phyloP scores from a whole-genome alignment of 1,284 basidiomycete genomes.

The Xanthoconium separans region DNA sequence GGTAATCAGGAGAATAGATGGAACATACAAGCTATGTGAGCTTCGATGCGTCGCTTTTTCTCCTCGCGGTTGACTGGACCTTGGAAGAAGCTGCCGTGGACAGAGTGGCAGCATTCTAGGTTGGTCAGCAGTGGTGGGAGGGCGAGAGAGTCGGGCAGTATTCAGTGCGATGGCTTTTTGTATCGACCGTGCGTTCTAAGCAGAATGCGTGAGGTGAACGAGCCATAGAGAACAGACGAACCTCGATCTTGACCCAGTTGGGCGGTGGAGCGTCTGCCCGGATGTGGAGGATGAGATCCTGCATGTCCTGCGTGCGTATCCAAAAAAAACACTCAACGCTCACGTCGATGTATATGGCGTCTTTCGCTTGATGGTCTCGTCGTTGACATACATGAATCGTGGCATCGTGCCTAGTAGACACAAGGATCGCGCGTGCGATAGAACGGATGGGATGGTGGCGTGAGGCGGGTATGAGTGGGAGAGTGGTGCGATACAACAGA shows the following conservation, averaged over 20 bases:
- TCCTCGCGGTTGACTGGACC: slow-evolving; percentile 77
- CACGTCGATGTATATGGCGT: slow-evolving; percentile 76
- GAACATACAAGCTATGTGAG: slow-evolving; percentile 51
- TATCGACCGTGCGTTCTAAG: slow-evolving; percentile 68
- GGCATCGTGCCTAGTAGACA: slow-evolving; percentile 56
- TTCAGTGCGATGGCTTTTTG: slow-evolving; percentile 76
- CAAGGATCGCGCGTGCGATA: too few species aligned
- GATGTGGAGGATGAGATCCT: slow-evolving; percentile 80
- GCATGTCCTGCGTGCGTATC: slow-evolving; percentile 60
- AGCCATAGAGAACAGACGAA: slow-evolving; percentile 31
- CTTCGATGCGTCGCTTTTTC: slow-evolving; percentile 62
- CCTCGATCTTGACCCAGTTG: slow-evolving; percentile 83
- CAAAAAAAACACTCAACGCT: slow-evolving; percentile 31
- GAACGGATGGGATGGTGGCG: too few species aligned
- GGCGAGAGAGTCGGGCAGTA: slow-evolving; percentile 68
- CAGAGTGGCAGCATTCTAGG: slow-evolving; percentile 84
- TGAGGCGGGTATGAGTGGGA: too few species aligned
- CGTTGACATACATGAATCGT: slow-evolving; percentile 75
- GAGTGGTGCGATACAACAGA: too few species aligned
- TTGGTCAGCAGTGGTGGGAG: slow-evolving; percentile 71
- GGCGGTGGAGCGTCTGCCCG: slow-evolving; percentile 79
- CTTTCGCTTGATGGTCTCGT: slow-evolving; percentile 71
- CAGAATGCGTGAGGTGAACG: not conserved
- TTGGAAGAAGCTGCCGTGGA: slow-evolving; percentile 78
- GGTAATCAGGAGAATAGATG: not conserved